These are phyloP conservation scores for Suillus weaverae DNA, from an alignment of 768 basidiomycete genomes.

Conservation along the genomic window DNA sequence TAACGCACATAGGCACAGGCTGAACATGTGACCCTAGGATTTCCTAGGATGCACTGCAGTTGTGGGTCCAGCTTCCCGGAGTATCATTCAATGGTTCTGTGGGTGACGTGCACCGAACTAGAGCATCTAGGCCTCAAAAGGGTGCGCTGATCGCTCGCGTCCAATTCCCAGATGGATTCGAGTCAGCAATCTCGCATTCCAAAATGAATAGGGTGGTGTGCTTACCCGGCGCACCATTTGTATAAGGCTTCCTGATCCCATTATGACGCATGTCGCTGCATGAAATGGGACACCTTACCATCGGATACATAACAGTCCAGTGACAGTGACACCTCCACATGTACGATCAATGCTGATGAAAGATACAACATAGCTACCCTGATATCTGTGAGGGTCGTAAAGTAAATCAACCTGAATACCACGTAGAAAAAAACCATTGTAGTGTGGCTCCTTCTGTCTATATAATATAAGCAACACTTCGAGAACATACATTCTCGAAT, in stretches of 20 bases:
- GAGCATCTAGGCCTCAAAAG: not conserved
- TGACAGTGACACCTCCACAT: not conserved
- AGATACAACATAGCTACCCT: not conserved
- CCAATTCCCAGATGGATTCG: not conserved
- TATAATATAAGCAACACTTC: not conserved
- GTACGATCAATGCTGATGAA: too few relatives aligned
- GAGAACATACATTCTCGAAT: not conserved
- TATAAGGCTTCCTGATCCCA: not conserved
- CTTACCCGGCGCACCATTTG: not conserved
- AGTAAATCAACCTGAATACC: not conserved
- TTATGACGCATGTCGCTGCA: not conserved
- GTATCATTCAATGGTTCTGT: not conserved
- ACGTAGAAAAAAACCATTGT: not conserved
- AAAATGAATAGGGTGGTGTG: too few relatives aligned
- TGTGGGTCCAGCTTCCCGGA: conserved; percentile 1
- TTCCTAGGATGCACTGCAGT: not conserved
- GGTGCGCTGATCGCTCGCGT: not conserved
- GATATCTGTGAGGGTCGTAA: not conserved
- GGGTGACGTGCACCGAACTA: not conserved
- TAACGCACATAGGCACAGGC: not conserved
- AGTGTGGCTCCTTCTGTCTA: not conserved
- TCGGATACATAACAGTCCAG: not conserved
- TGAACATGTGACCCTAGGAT: not conserved
- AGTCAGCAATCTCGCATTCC: not conserved
- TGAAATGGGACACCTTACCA: not conserved